These are phyloP conservation scores for Phytophthora fragariae DNA, from an alignment of 352 stramenopile genomes.

Conservation along the genomic window DNA sequence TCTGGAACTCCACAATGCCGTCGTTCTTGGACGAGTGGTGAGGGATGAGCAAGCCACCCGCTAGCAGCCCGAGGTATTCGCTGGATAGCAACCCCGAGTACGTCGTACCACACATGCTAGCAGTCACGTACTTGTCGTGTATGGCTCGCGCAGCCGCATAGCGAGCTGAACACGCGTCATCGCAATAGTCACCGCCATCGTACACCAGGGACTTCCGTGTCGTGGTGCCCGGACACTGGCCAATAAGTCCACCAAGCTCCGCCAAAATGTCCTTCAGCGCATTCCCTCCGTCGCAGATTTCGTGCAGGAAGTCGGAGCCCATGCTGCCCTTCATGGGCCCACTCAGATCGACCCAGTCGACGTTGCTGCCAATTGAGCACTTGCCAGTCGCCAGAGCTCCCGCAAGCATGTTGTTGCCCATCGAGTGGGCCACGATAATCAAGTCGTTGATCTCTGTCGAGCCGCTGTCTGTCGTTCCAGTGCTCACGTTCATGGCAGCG, in stretches of 20 bases:
- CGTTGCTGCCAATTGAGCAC: conserved; percentile 48
- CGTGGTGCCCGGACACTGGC: conserved; percentile 51
- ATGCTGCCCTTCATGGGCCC: conserved; percentile 61
- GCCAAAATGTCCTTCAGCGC: conserved; percentile 31
- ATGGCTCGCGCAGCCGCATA: conserved; percentile 47
- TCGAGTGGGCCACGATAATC: conserved; percentile 66
- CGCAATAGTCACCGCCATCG: conserved; percentile 46
- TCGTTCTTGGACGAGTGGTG: conserved; percentile 66
- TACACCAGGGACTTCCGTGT: conserved; percentile 49
- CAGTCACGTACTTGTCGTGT: conserved; percentile 46
- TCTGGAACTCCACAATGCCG: conserved; percentile 72
- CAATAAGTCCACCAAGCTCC: conserved; percentile 41
- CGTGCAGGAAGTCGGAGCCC: conserved; percentile 53
- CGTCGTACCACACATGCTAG: conserved; percentile 51
- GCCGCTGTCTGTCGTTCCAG: conserved; percentile 21
- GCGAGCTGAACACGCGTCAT: conserved; percentile 26
- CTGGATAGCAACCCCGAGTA: conserved; percentile 52
- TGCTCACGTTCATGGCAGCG: conserved; percentile 43
- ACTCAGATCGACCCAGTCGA: conserved; percentile 51
- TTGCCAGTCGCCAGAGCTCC: conserved; percentile 52
- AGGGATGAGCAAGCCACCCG: conserved; percentile 47
- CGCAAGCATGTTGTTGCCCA: conserved; percentile 68
- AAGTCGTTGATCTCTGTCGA: conserved; percentile 56
- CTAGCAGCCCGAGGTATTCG: conserved; percentile 44
- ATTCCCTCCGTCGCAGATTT: conserved; percentile 47